These are phyloP conservation scores for Thuja plicata DNA, from an alignment of 83 land plant genomes.

Conservation along the genomic window DNA sequence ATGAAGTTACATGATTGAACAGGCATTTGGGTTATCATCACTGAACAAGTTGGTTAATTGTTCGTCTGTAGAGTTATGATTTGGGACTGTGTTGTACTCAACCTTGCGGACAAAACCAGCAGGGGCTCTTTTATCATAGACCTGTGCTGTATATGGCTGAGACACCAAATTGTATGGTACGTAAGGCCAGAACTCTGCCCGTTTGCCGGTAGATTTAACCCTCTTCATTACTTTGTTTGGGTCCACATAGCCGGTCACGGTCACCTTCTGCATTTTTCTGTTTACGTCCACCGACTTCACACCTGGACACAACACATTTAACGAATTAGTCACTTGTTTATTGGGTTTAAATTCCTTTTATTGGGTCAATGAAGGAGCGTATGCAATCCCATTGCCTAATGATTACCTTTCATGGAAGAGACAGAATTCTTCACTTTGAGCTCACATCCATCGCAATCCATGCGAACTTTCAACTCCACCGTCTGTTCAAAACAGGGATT, in stretches of 20 bases:
- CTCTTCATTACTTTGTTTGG: slow-evolving; percentile 62
- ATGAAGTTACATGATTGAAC: slow-evolving; percentile 44
- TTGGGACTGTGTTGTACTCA: slow-evolving; percentile 12
- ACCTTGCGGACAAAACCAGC: slow-evolving; percentile 63
- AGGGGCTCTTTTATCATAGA: slow-evolving; percentile 66
- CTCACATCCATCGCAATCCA: slow-evolving; percentile 17
- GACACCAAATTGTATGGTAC: slow-evolving; percentile 45
- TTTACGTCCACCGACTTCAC: slow-evolving; percentile 58
- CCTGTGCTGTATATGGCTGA: slow-evolving; percentile 40
- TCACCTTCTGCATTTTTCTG: slow-evolving; percentile 69
- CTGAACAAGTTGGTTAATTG: slow-evolving; percentile 48
- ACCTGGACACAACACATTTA: slow-evolving; percentile 27
- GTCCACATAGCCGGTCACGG: slow-evolving; percentile 65
- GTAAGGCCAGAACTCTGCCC: slow-evolving; percentile 72
- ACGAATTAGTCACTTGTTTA: background rate
- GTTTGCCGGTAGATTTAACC: slow-evolving; percentile 62
- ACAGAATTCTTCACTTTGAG: slow-evolving; percentile 5
- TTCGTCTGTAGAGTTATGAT: slow-evolving; percentile 25
- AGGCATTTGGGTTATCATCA: slow-evolving; percentile 68
- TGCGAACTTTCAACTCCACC: slow-evolving; percentile 13
- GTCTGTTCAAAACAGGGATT: background rate
- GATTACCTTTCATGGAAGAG: slow-evolving; percentile 16
- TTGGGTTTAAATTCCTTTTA: background rate
- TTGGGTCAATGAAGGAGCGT: background rate
- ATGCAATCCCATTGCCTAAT: background rate